phyloP scores from a whole-genome alignment of 139 green algal genomes.

The Chlamydomonas incerta region DNA sequence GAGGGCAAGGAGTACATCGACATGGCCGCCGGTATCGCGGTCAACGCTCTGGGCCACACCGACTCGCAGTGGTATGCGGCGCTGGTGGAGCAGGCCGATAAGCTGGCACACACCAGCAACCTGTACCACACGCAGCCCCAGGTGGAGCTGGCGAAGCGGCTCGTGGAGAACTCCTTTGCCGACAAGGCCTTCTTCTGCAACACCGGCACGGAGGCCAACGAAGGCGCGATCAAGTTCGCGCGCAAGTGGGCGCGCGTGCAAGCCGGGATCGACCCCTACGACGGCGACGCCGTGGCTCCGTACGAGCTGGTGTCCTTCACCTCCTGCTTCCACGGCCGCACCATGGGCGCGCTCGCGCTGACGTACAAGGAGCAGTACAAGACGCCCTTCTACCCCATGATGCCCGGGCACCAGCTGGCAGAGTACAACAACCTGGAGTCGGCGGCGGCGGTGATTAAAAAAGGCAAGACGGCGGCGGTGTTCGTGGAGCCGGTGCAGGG shows the following conservation, averaged over 20 bases:
- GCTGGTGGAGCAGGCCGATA: constrained; percentile 84
- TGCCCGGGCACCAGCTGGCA: constrained; percentile 79
- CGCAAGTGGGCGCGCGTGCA: constrained; percentile 90
- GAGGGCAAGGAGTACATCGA: constrained; percentile 94
- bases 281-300: constrained; percentile 67
- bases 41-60: constrained; percentile 95
- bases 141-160: constrained; percentile 90
- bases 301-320: constrained; percentile 95
- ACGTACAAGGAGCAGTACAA: constrained; percentile 98
- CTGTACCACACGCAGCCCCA: constrained; percentile 95
- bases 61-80: constrained; percentile 88
- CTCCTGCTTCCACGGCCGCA: constrained; percentile 96
- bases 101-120: constrained; percentile 94
- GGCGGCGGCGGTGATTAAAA: constrained; percentile 71
- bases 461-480: constrained; percentile 91
- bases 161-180: constrained; percentile 92
- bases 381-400: constrained; percentile 95
- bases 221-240: constrained; percentile 99
- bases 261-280: constrained; percentile 83
- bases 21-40: constrained; percentile 96
- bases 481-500: constrained; percentile 99
- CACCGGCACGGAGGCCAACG: constrained; percentile 97
- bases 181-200: constrained; percentile 99
- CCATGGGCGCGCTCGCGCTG: constrained; percentile 95
- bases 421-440: constrained; percentile 84